Evolutionary conservation across 306 rosid species (phyloP).

Genomic region (Ormosia emarginata): DNA sequence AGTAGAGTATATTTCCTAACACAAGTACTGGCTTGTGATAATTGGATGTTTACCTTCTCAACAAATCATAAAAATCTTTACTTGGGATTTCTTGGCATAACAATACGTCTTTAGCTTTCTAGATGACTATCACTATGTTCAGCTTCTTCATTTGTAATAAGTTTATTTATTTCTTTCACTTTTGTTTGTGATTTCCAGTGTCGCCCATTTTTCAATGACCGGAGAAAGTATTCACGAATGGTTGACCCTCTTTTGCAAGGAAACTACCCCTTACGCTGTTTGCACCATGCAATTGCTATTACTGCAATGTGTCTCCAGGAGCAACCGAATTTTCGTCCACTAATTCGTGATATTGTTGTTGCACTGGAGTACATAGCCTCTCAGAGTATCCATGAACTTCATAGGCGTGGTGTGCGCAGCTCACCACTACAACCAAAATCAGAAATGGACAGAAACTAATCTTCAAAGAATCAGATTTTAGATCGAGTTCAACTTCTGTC

Average conservation of each 20-base stretch:
- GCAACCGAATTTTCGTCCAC: slow-evolving; percentile 68
- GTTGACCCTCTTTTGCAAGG: slow-evolving; percentile 71
- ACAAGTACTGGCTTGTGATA: background rate
- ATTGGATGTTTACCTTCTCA: background rate
- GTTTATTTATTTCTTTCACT: background rate
- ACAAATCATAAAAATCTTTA: background rate
- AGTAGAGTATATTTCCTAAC: background rate
- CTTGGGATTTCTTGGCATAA: background rate
- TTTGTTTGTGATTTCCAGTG: slow-evolving; percentile 11
- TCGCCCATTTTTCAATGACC: slow-evolving; percentile 34
- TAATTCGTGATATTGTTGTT: slow-evolving; percentile 60
- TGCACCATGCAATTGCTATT: slow-evolving; percentile 74
- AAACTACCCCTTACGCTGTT: slow-evolving; percentile 56
- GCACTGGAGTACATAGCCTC: slow-evolving; percentile 75
- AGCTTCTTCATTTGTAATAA: background rate
- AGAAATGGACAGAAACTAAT: background rate
- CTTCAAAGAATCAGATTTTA: slow-evolving; percentile 15
- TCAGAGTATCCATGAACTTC: slow-evolving; percentile 28
- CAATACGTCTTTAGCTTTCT: background rate
- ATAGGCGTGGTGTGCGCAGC: background rate
- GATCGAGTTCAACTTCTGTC: slow-evolving; percentile 33
- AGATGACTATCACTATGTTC: background rate
- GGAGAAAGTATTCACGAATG: slow-evolving; percentile 43
- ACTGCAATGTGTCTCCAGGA: slow-evolving; percentile 87
- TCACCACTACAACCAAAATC: slow-evolving; percentile 25